Base-by-base conservation (phyloP, 176 grass and related monocot genomes). In the Phyllostachys edulis region DNA sequence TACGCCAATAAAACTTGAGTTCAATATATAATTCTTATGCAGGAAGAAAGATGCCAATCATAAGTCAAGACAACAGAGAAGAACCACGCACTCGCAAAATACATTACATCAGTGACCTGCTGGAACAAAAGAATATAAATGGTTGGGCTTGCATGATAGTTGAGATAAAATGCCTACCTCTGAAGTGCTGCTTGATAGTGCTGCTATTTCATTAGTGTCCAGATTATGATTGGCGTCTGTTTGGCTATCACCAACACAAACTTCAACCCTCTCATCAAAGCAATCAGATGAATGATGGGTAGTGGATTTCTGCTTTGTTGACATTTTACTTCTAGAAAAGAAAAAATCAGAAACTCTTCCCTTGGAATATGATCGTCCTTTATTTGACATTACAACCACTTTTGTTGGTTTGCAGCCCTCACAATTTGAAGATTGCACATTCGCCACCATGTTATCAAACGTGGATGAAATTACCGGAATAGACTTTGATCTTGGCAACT, bases 331-430 rank as follows among this genome's bases (percentile, higher is more conserved):
- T 89, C 29, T 94, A 68, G 87, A 77, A 42, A 94, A 96, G 75
- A 99, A 82, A 84, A 98, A 87, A 69, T 75, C 77, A 34, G 96
- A 98, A 83, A 98, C 85, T 90, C 87, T 98, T 72, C 69, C 91
- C 73, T 78, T 90, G 44, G 94, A 94, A 91, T 29, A 89, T 84
- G 76, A 78, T 54, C 91, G 92, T 41, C 46, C 88, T 69, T 92
- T 89, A 78, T 90, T 79, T 82, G 88, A 37, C 57, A 71, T 23
- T 45, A 76, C 41, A 71, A 76, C 55, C 55, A 75, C 60, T 60
- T 80, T 89, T 27, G 70, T 32, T 20, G 69, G 36, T 87, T 78
- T 84, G 76, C 51, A 71, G 59, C 38, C 73, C 61, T 85, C 79
- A 27, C 86, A 67, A 83, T 85, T 87, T 62, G 90, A 83, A 90